Evolutionary conservation across 805 yeast species (phyloP).

Genomic region (Starmerella floricola): DNA sequence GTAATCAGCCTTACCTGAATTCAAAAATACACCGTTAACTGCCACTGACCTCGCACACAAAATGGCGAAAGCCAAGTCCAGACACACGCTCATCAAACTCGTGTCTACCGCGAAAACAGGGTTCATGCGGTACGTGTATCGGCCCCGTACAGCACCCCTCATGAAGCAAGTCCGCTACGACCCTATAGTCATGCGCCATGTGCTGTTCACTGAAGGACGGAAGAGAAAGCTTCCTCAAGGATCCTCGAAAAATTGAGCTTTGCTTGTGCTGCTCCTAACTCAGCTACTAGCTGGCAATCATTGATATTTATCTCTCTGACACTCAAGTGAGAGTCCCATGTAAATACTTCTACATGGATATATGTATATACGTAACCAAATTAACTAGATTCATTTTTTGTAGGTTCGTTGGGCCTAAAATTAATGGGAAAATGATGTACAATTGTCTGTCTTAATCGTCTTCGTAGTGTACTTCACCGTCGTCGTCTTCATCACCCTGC

Average conservation of each 20-base stretch:
- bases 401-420: neutral
- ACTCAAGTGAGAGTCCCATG: too few relatives aligned
- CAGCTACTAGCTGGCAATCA: too few relatives aligned
- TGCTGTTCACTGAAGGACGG: slow-evolving; percentile 75
- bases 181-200: slow-evolving; percentile 76
- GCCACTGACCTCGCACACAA: neutral
- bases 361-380: neutral
- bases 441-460: too few relatives aligned
- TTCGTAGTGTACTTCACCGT: slow-evolving; percentile 28
- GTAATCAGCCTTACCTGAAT: too few relatives aligned
- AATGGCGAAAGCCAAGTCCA: slow-evolving; percentile 50
- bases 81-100: slow-evolving; percentile 72
- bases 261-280: too few relatives aligned
- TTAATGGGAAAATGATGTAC: too few relatives aligned
- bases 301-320: too few relatives aligned
- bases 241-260: slow-evolving; percentile 12
- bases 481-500: slow-evolving; percentile 27
- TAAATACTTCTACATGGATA: neutral
- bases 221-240: slow-evolving; percentile 54
- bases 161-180: slow-evolving; percentile 78
- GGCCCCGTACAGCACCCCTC: slow-evolving; percentile 70
- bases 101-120: slow-evolving; percentile 89
- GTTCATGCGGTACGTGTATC: slow-evolving; percentile 61
- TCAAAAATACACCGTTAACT: too few relatives aligned
- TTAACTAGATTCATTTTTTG: neutral